Conservation (phyloP, 2,329 filamentous ascomycete species). For the Neofusicoccum sp. region DNA sequence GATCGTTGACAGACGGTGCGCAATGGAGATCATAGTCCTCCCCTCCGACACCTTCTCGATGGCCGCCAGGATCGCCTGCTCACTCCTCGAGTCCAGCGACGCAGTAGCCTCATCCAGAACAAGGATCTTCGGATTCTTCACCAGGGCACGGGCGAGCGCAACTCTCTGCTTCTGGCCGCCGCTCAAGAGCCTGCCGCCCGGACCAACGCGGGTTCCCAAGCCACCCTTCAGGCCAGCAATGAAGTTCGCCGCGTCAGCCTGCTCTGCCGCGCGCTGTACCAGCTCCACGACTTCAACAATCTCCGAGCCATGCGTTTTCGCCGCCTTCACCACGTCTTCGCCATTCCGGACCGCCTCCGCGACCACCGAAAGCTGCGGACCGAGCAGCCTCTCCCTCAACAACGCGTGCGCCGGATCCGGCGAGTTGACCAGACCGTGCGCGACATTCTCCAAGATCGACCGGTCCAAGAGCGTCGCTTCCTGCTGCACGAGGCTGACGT, state of each 20-base stretch:
- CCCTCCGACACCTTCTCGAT: constrained; percentile 38
- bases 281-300: constrained; percentile 56
- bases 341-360: constrained; percentile 57
- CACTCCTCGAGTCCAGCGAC: constrained; percentile 61
- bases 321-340: constrained; percentile 49
- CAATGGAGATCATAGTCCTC: constrained; percentile 42
- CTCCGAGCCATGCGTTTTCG: constrained; percentile 47
- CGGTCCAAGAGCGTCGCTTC: constrained; percentile 55
- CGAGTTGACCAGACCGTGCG: constrained; percentile 52
- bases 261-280: constrained; percentile 53
- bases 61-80: constrained; percentile 55
- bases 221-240: constrained; percentile 56
- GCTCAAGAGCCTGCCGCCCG: constrained; percentile 57
- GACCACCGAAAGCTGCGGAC: constrained; percentile 54
- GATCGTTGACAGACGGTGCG: constrained; percentile 43
- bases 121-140: constrained; percentile 60
- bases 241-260: constrained; percentile 63
- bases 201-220: constrained; percentile 54
- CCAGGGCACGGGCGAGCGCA: constrained; percentile 58
- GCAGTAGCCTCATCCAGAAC: constrained; percentile 66
- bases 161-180: constrained; percentile 63
- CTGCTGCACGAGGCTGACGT: constrained; percentile 51
- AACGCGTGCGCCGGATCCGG: constrained; percentile 34
- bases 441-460: constrained; percentile 58
- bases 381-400: constrained; percentile 52